Conservation (phyloP, 23 red algal genomes). For the Gracilariopsis chorda region DNA sequence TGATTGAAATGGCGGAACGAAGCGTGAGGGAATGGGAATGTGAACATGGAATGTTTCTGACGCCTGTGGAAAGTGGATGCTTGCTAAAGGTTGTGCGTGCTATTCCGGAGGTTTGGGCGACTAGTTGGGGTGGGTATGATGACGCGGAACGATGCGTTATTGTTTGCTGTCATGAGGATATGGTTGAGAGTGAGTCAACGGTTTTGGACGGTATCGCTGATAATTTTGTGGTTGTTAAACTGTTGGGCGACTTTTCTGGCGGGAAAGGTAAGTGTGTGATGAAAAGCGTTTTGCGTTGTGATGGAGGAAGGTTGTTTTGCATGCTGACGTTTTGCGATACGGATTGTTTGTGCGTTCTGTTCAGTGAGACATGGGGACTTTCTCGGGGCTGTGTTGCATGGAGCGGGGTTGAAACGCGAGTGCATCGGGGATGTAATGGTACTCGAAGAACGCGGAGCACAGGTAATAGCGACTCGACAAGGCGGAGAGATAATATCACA, state of each 20-base stretch:
- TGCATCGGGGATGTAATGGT: slow-evolving; percentile 76
- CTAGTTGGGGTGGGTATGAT: slow-evolving; percentile 34
- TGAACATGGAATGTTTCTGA: slow-evolving; percentile 26
- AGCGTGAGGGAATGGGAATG: slow-evolving; percentile 18
- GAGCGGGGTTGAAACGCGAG: slow-evolving; percentile 42
- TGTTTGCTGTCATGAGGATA: slow-evolving; percentile 24
- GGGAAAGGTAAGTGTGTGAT: too few relatives aligned
- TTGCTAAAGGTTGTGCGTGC: slow-evolving; percentile 1
- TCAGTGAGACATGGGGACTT: slow-evolving; percentile 89
- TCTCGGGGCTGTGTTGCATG: slow-evolving; percentile 59
- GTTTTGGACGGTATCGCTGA: neutral
- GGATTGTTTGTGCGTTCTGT: too few relatives aligned
- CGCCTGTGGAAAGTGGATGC: slow-evolving; percentile 36
- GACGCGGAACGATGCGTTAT: slow-evolving; percentile 55
- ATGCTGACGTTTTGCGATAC: too few relatives aligned
- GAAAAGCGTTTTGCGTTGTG: too few relatives aligned
- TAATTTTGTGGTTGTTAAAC: neutral
- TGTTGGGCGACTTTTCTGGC: slow-evolving; percentile 59
- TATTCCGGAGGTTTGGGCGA: neutral
- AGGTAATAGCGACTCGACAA: slow-evolving; percentile 32
- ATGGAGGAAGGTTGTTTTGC: too few relatives aligned
- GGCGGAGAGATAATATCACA: slow-evolving; percentile 10
- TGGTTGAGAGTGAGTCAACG: neutral
- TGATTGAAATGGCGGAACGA: neutral
- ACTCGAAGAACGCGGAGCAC: slow-evolving; percentile 60